Conservation (phyloP, 192 early-diverging fungal genomes). For the Bifiguratus adelaidae region DNA sequence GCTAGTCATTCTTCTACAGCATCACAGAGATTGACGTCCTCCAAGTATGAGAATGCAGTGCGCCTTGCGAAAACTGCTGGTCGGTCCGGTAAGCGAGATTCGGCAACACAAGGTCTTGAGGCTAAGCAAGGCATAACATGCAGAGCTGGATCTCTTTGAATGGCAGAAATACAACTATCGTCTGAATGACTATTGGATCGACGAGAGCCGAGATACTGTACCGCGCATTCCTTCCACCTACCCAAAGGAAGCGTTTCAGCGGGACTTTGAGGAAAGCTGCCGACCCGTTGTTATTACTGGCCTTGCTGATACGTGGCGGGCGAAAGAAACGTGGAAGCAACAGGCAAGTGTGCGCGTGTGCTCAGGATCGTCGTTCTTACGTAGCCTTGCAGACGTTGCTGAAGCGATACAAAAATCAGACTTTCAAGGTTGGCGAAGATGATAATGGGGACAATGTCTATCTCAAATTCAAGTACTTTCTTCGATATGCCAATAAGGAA, state of each 20-base stretch:
- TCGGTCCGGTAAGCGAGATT: too few species aligned
- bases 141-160: constrained; percentile 54
- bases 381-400: constrained; percentile 17
- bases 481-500: constrained; percentile 36
- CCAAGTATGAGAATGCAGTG: too few species aligned
- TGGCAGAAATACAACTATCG: constrained; percentile 43
- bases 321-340: constrained; percentile 39
- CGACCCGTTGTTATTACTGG: constrained; percentile 52
- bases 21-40: too few species aligned
- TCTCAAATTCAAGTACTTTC: constrained; percentile 49
- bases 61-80: too few species aligned
- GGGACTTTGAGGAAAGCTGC: constrained; percentile 34
- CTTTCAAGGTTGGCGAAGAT: constrained; percentile 76
- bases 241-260: constrained; percentile 45
- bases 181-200: constrained; percentile 35
- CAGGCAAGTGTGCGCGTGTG: constrained; percentile 15
- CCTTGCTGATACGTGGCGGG: constrained; percentile 42
- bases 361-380: constrained; percentile 1
- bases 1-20: too few species aligned
- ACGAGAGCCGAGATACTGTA: constrained; percentile 31
- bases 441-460: constrained; percentile 60
- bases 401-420: constrained; percentile 40
- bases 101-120: too few species aligned
- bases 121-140: too few species aligned
- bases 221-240: constrained; percentile 37